Percentiles rank a stretch among this genome's conserved stretches.
Evolutionary conservation across 495 filamentous ascomycete species (phyloP).

Genomic region (Xylaria cubensis): DNA sequence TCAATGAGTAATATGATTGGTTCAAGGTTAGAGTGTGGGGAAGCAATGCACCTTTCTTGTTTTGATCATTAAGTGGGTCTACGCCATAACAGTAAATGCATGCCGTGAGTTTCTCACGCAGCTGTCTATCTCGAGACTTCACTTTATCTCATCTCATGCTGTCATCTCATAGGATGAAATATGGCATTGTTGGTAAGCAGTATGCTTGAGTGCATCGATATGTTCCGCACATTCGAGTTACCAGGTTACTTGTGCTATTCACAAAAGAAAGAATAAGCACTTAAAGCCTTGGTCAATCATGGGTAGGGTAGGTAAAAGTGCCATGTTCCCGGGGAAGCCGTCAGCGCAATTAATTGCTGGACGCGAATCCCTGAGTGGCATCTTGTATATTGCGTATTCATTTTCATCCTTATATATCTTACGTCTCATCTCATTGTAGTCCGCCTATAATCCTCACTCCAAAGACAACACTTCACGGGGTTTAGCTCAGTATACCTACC

Average conservation of each 20-base stretch:
- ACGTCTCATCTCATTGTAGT: background rate
- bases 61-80: background rate
- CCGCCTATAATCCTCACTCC: background rate
- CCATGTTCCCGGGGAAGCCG: background rate
- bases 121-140: background rate
- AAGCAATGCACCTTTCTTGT: background rate
- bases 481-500: background rate
- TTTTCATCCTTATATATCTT: background rate
- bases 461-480: background rate
- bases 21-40: background rate
- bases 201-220: background rate
- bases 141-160: background rate
- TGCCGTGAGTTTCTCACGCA: background rate
- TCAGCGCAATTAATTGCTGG: too few species aligned
- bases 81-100: background rate
- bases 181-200: background rate
- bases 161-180: background rate
- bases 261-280: background rate
- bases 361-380: background rate
- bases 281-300: background rate
- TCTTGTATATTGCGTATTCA: background rate
- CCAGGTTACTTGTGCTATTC: background rate
- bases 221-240: background rate
- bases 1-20: slow-evolving; percentile 12
- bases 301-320: background rate